Conservation (phyloP, 2,329 filamentous ascomycete genomes). For the Penicillium sumatraense region DNA sequence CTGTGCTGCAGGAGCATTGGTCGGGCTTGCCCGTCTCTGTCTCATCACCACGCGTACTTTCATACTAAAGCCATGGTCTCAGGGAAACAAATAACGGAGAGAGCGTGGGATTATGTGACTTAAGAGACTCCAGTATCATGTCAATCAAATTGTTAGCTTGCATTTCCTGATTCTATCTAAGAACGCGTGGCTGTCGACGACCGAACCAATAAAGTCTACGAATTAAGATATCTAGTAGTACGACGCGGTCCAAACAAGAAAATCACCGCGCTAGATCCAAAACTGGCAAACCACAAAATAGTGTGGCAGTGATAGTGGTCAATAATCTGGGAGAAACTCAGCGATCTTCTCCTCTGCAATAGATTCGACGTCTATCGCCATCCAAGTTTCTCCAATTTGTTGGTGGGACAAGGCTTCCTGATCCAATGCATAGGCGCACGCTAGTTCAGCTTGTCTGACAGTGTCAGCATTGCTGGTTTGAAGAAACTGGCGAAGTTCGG, state of each 20-base stretch:
- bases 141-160: conserved; percentile 16
- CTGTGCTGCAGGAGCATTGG: conserved; percentile 13
- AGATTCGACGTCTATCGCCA: conserved; percentile 12
- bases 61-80: conserved; percentile 11
- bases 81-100: conserved; percentile 13
- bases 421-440: conserved; percentile 11
- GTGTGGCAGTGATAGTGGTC: conserved; percentile 13
- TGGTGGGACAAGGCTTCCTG: conserved; percentile 12
- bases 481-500: conserved; percentile 10
- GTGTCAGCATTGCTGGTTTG: conserved; percentile 11
- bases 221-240: conserved; percentile 11
- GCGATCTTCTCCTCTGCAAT: conserved; percentile 12
- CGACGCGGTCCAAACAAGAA: conserved; percentile 12
- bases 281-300: conserved; percentile 13
- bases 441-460: conserved; percentile 12
- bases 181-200: conserved; percentile 9
- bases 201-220: conserved; percentile 13
- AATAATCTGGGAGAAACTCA: conserved; percentile 15
- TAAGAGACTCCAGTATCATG: conserved; percentile 7
- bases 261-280: conserved; percentile 10
- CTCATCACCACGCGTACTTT: conserved; percentile 18
- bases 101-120: conserved; percentile 12
- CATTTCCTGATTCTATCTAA: conserved; percentile 16
- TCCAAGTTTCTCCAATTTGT: conserved; percentile 12
- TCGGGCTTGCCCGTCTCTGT: conserved; percentile 15